Base-by-base conservation (phyloP, 371 early-diverging fungal species). In the Capillidium heterosporum region DNA sequence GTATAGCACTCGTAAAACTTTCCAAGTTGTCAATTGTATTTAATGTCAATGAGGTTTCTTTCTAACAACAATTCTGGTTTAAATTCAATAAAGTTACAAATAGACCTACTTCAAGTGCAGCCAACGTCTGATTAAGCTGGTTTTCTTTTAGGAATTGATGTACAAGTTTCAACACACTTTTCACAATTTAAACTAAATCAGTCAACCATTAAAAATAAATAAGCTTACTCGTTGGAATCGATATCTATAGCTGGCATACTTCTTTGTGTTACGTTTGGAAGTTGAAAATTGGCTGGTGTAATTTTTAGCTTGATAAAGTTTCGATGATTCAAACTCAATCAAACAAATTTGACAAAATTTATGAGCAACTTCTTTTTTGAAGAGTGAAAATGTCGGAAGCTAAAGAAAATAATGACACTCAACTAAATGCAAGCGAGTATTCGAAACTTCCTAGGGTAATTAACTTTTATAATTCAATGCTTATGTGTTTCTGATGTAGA, bases 71-170 rank as follows among this genome's bases (percentile, higher is more conserved):
- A 26, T 28, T 41, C 32, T 15, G 7, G 28, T 44, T 44, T 8
- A 56, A 23, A 42, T 26, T 23, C 15, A 23, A 19, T 0, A 8
- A 32, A 29, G 28, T 24, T 13, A 19, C 27, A 27, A 51, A 55
- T 26, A 47, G 47, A 54, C 47, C 5, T 65, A 73, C 83, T 70
- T 84, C 85, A 15, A 95, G 67, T 1, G 81, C 68, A 1, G 72
- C 69, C 10, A 88, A 71, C 0, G 90, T 74, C 21, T 73, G 68
- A 28, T 67, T 73, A 19, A 95, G 69, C 56, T 86, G 89, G 62
- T 89, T 85, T 64, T 93, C 95, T 59, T 87, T 82, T 32, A 91
- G 69, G 59, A 89, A 95, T 67, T 93, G 95, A 57, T 87, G 76
- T 43, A 95, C 77, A 13, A 95, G 76, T 8, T 88, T 80, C 59